phyloP scores from a whole-genome alignment of 441 rosid genomes.

The Omphalea diandra region DNA sequence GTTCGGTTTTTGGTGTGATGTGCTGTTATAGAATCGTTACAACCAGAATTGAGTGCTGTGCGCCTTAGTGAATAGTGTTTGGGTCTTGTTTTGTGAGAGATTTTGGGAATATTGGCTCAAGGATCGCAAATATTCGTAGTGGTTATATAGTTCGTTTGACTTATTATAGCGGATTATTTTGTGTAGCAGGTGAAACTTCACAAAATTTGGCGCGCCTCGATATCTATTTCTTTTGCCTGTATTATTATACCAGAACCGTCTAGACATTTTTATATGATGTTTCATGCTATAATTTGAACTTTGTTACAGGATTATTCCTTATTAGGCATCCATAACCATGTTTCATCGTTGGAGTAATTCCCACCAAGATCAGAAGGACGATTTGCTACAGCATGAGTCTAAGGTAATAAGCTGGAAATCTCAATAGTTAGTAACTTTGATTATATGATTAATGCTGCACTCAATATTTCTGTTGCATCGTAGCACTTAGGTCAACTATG shows the following conservation, averaged over 20 bases:
- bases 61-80: too few relatives aligned
- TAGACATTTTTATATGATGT: not conserved
- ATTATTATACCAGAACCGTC: not conserved
- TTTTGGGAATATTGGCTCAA: too few relatives aligned
- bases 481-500: not conserved
- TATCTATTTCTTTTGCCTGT: not conserved
- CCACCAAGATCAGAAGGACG: constrained; percentile 49
- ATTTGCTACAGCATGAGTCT: constrained; percentile 40
- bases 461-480: not conserved
- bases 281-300: too few relatives aligned
- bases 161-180: too few relatives aligned
- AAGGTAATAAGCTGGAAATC: constrained; percentile 49
- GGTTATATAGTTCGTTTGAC: too few relatives aligned
- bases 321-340: constrained; percentile 40
- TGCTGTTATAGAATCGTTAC: not conserved
- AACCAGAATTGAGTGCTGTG: too few relatives aligned
- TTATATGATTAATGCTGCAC: not conserved
- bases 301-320: too few relatives aligned
- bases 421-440: not conserved
- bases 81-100: too few relatives aligned
- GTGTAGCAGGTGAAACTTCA: too few relatives aligned
- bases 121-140: too few relatives aligned
- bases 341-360: constrained; percentile 57
- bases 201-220: not conserved
- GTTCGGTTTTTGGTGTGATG: not conserved